phyloP scores from a whole-genome alignment of 345 rosid species.

The Pugionium dolabratum region DNA sequence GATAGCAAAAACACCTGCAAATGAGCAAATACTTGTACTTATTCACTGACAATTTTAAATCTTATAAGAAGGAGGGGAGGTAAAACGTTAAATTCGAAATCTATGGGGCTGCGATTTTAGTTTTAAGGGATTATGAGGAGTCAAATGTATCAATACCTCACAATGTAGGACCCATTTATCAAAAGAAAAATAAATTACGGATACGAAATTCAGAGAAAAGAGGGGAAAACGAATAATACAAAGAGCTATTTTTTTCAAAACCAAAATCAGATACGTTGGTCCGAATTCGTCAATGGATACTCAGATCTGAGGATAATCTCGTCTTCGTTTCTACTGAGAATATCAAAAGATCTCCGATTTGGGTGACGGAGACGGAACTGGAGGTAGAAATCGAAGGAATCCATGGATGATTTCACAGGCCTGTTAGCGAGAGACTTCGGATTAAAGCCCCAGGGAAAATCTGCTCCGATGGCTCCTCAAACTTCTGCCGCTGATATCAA shows the following conservation, averaged over 20 bases:
- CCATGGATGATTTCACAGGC: constrained; percentile 61
- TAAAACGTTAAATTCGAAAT: neutral
- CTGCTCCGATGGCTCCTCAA: constrained; percentile 73
- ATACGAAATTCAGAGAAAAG: neutral
- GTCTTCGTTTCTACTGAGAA: neutral
- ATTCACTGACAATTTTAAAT: no score
- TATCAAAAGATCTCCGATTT: neutral
- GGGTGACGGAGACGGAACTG: neutral
- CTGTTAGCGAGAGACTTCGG: no score
- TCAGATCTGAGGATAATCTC: neutral
- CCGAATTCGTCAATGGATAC: neutral
- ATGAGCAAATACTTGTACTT: no score
- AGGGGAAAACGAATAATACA: neutral
- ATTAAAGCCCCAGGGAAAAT: constrained; percentile 62
- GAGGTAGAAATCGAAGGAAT: constrained; percentile 10
- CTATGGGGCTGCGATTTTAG: neutral
- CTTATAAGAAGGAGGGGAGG: no score
- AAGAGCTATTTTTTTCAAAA: neutral
- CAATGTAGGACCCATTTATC: neutral
- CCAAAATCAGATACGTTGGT: neutral
- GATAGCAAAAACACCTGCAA: no score
- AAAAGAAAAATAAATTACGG: neutral
- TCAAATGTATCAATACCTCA: neutral
- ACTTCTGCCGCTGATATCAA: constrained; percentile 26
- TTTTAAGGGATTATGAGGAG: neutral